Conservation (phyloP, 345 rosid genomes). For the Physaria fendleri region DNA sequence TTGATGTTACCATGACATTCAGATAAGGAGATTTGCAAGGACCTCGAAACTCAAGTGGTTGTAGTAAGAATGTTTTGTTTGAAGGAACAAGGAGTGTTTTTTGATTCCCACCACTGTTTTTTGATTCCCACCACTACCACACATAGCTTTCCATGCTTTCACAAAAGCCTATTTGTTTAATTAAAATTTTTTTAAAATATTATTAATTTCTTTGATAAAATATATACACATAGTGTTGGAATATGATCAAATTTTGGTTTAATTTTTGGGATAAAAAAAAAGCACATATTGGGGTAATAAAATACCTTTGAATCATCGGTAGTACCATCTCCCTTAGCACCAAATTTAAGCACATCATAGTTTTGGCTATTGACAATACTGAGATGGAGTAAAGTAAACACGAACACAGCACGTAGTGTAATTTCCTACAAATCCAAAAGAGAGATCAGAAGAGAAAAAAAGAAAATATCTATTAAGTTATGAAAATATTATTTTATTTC, state of each 20-base stretch:
- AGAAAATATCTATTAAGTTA: not conserved
- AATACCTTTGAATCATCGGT: slow-evolving; percentile 20
- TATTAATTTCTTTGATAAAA: too few relatives aligned
- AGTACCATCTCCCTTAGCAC: slow-evolving; percentile 23
- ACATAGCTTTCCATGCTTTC: slow-evolving; percentile 38
- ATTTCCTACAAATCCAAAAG: slow-evolving; percentile 13
- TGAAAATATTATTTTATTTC: not conserved
- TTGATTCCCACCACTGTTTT: too few relatives aligned
- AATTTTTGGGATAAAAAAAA: too few relatives aligned
- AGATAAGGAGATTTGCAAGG: slow-evolving; percentile 38
- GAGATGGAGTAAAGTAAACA: not conserved
- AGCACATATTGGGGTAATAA: too few relatives aligned
- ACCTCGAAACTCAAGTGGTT: slow-evolving; percentile 38
- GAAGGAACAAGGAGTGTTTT: slow-evolving; percentile 26
- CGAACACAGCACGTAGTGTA: not conserved
- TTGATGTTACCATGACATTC: slow-evolving; percentile 31
- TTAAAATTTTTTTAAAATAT: not conserved
- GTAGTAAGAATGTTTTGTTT: slow-evolving; percentile 32
- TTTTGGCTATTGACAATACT: slow-evolving; percentile 16
- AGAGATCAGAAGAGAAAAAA: not conserved
- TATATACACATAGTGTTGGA: not conserved
- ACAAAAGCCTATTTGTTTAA: slow-evolving; percentile 30
- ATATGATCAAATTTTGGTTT: not conserved
- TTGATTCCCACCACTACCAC: slow-evolving; percentile 16
- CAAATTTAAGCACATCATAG: slow-evolving; percentile 18